Evolutionary conservation across 1,284 basidiomycete genomes (phyloP), one percentile per base, ranked within the genome.

Genomic region (Inonotus obliquus): DNA sequence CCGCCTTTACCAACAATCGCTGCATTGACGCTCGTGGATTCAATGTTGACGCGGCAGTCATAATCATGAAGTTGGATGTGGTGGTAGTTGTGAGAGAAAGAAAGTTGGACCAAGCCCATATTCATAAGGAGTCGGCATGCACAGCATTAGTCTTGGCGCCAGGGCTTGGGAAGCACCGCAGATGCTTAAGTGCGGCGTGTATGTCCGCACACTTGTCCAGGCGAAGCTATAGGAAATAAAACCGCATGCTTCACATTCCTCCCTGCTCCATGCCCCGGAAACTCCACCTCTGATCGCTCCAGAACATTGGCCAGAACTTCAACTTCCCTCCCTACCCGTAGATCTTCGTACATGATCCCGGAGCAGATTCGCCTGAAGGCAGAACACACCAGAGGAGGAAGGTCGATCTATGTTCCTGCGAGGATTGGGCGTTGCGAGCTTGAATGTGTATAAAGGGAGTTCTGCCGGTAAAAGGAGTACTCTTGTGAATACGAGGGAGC

Each of bases 301-400:
- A 60, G 53, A 14, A 32, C 37, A 27, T 60, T 37, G 4, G 39
- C 35, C 5, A 60, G 37, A 13, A 17, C 38, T 1, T 25, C 49
- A 17, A n/a, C 21, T 2, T 52, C 59, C 21, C 54, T 32, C 17
- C 59, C n/a, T 17, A 60, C 48, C 27, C 51, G 11, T 29, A 60
- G 47, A 19, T 60, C 59, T 45, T 60, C 59, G 23, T 54, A 55
- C 41, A 60, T 25, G 6, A 60, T 29, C 25, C 23, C 51, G 1
- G 25, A 23, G 14, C 38, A 25, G n/a, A 60, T n/a, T 1, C 19
- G 38, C n/a, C 35, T 60, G 38, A 54, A 60, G 13, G 39, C 23
- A 29, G 59, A 60, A 35, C 59, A 60, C 1, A n/a, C n/a, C n/a
- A n/a, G n/a, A n/a, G n/a, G n/a, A n/a, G n/a, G n/a, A n/a, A n/a